These are phyloP conservation scores for Microstegium vimineum DNA, from an alignment of 176 grass and related monocot genomes.

Conservation along the genomic window DNA sequence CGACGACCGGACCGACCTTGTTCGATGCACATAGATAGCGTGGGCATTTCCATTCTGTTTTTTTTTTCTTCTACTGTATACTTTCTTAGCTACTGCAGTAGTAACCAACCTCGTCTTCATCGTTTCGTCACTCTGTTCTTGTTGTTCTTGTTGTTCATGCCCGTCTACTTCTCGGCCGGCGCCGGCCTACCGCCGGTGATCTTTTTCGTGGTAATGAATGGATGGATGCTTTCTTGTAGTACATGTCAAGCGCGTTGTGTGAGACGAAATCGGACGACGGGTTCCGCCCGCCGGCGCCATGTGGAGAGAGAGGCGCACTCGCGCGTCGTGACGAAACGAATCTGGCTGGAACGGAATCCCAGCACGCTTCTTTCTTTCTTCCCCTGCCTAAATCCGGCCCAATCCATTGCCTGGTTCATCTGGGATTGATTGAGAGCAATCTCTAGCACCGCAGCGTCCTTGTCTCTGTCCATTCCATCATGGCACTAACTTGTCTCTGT, in stretches of 20 bases:
- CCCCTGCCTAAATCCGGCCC: background rate
- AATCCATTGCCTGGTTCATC: background rate
- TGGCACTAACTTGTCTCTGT: constrained; percentile 18
- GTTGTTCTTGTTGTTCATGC: background rate
- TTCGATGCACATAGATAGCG: constrained; percentile 43
- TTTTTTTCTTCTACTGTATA: background rate
- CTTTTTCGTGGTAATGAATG: constrained; percentile 15
- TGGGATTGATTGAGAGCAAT: background rate
- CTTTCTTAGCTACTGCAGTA: background rate
- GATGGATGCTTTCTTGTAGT: constrained; percentile 9
- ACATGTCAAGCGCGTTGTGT: background rate
- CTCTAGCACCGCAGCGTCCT: background rate
- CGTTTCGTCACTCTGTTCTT: background rate
- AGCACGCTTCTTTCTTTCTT: background rate
- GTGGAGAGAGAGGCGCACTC: background rate
- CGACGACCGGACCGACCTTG: background rate
- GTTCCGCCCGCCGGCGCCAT: background rate
- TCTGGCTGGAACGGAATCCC: background rate
- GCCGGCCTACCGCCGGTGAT: constrained; percentile 17
- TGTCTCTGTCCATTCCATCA: background rate
- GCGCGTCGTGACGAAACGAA: background rate
- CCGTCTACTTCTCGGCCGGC: background rate
- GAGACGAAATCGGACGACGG: too few species aligned
- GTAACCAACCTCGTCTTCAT: background rate
- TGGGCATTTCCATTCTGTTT: constrained; percentile 26